Conservation (phyloP, 345 rosid species). For the Luvunga scandens region DNA sequence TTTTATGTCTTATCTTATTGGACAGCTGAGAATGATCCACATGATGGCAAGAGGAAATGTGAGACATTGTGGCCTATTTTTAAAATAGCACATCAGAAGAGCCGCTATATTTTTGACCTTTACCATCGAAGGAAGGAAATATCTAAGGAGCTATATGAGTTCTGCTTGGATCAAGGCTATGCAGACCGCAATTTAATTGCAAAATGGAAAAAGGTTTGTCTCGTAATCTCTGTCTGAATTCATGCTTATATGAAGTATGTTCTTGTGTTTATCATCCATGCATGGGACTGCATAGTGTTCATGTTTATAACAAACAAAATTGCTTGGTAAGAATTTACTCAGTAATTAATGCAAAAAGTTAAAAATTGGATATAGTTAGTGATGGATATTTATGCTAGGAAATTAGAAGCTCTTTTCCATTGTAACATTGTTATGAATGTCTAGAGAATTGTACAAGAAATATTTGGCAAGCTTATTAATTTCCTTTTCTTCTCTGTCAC, state of each 20-base stretch:
- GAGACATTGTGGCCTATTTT: slow-evolving; percentile 82
- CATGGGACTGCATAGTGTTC: background rate
- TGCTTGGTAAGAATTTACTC: background rate
- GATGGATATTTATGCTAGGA: background rate
- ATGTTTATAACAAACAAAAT: background rate
- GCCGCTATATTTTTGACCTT: slow-evolving; percentile 72
- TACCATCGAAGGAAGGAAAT: slow-evolving; percentile 65
- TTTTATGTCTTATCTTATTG: background rate
- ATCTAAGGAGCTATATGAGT: slow-evolving; percentile 74
- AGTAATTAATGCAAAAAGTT: background rate
- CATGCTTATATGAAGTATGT: background rate
- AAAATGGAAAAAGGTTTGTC: slow-evolving; percentile 67
- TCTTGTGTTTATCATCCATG: background rate
- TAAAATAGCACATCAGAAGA: slow-evolving; percentile 78
- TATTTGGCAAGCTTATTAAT: background rate
- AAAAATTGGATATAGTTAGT: background rate
- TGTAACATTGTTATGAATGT: background rate
- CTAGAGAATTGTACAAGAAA: background rate
- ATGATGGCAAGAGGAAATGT: slow-evolving; percentile 81
- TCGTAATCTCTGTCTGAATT: background rate
- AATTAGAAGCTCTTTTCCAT: background rate
- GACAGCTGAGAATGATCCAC: slow-evolving; percentile 76
- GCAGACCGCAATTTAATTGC: slow-evolving; percentile 69
- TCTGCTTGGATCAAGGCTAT: slow-evolving; percentile 75
- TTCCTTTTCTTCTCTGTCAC: background rate